These are phyloP conservation scores for Lupinus albus DNA, from an alignment of 306 rosid genomes.

Conservation along the genomic window DNA sequence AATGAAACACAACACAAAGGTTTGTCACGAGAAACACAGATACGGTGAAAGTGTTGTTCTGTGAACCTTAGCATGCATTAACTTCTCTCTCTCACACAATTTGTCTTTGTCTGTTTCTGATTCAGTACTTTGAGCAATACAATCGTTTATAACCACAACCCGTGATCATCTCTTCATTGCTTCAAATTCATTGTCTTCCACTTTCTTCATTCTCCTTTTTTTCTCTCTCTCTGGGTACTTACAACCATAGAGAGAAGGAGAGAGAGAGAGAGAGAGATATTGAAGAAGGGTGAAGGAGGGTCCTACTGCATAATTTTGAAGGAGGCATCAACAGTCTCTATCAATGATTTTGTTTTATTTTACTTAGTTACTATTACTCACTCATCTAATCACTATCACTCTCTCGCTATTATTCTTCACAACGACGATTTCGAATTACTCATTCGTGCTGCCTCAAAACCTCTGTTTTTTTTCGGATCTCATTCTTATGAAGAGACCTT, in stretches of 20 bases:
- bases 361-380: not conserved
- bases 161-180: constrained; percentile 4
- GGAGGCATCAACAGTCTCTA: constrained; percentile 61
- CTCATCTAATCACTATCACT: constrained; percentile 43
- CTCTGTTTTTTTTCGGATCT: constrained; percentile 47
- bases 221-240: constrained; percentile 42
- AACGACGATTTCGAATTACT: constrained; percentile 20
- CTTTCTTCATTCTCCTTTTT: constrained; percentile 5
- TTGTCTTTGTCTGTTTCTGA: not conserved
- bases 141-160: constrained; percentile 27
- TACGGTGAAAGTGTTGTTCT: constrained; percentile 11
- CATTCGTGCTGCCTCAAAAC: constrained; percentile 10
- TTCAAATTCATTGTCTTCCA: constrained; percentile 39
- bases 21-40: constrained; percentile 14
- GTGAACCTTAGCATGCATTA: constrained; percentile 32
- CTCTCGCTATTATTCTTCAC: constrained; percentile 16
- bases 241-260: constrained; percentile 2
- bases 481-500: constrained; percentile 67
- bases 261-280: constrained; percentile 15
- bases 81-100: not conserved
- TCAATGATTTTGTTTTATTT: constrained; percentile 58
- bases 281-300: constrained; percentile 46
- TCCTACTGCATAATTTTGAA: constrained; percentile 59
- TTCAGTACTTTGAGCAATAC: constrained; percentile 28
- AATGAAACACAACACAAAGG: not conserved